A percentile compares a stretch with the other conserved stretches of the same genome.
phyloP scores from a whole-genome alignment of 257 asterid genomes.

The Gardenia jasminoides region DNA sequence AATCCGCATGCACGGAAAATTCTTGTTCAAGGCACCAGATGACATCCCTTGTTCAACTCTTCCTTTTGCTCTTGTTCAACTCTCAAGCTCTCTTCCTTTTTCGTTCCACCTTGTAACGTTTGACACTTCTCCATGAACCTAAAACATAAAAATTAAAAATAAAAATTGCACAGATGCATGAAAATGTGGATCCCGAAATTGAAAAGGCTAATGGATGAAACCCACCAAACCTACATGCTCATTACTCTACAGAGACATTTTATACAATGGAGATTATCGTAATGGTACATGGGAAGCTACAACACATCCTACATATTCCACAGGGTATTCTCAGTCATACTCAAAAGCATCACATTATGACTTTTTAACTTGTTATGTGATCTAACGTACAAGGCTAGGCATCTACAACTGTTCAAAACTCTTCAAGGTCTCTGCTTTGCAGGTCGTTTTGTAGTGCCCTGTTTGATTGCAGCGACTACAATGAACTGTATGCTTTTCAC shows the following conservation, averaged over 20 bases:
- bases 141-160: too few relatives aligned
- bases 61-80: too few relatives aligned
- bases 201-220: too few relatives aligned
- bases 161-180: too few relatives aligned
- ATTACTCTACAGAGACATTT: neutral
- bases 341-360: neutral
- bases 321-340: neutral
- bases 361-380: neutral
- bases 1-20: too few relatives aligned
- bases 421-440: constrained; percentile 47
- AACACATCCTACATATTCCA: neutral
- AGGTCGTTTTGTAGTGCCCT: constrained; percentile 76
- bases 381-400: constrained; percentile 6
- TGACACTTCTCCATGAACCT: too few relatives aligned
- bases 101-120: too few relatives aligned
- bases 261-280: neutral
- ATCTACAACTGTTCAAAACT: constrained; percentile 37
- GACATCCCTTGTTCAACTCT: too few relatives aligned
- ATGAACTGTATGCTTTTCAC: constrained; percentile 72
- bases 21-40: too few relatives aligned
- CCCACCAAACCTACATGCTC: neutral
- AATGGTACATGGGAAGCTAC: neutral
- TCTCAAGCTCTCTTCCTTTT: too few relatives aligned
- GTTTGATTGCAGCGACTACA: constrained; percentile 68
- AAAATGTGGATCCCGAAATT: too few relatives aligned